Evolutionary conservation across 441 rosid genomes (phyloP).

Genomic region (Erodium moschatum): DNA sequence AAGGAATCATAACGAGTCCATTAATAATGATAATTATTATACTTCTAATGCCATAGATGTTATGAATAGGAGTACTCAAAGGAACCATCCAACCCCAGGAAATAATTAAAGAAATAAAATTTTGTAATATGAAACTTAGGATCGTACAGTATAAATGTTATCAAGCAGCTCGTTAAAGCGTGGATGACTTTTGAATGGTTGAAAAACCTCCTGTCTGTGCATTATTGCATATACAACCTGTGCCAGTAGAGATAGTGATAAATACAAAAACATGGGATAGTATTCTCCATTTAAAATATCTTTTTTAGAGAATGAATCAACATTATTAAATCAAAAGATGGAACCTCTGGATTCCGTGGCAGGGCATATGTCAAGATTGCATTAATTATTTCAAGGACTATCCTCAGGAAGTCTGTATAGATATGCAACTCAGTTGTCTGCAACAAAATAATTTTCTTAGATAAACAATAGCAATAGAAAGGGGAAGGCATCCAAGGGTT

Average conservation of each 20-base stretch:
- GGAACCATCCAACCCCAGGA: not conserved
- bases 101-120: not conserved
- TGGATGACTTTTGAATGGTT: conserved; percentile 85
- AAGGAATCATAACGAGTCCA: conserved; percentile 12
- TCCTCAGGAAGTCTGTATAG: conserved; percentile 92
- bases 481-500: not conserved
- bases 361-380: conserved; percentile 91
- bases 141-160: conserved; percentile 69
- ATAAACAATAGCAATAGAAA: conserved; percentile 14
- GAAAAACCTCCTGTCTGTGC: conserved; percentile 97
- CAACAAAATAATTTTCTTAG: conserved; percentile 27
- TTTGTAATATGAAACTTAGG: conserved; percentile 1
- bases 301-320: not conserved
- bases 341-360: conserved; percentile 78
- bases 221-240: conserved; percentile 90
- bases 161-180: conserved; percentile 86
- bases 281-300: not conserved
- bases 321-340: not conserved
- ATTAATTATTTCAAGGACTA: conserved; percentile 88
- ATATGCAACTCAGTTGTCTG: conserved; percentile 95
- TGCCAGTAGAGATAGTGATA: conserved; percentile 14
- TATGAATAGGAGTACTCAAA: conserved; percentile 4
- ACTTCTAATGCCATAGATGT: not conserved
- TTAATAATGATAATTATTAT: not conserved
- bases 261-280: conserved; percentile 6